These are phyloP conservation scores for Nakazawaea wickerhamii DNA, from an alignment of 805 yeast genomes.

Conservation along the genomic window DNA sequence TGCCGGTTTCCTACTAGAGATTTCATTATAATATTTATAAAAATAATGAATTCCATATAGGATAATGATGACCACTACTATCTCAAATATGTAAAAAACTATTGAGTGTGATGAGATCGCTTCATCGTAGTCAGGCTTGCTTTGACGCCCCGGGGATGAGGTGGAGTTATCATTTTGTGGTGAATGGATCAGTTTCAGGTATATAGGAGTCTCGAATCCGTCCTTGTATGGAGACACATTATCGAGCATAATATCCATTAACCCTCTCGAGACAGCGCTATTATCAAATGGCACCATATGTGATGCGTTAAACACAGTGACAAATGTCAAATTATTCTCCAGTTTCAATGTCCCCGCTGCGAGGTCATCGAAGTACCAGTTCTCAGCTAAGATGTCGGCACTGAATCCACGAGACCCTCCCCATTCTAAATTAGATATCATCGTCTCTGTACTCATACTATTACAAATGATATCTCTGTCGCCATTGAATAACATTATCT, in stretches of 20 bases:
- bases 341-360: conserved; percentile 33
- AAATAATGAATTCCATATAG: conserved; percentile 20
- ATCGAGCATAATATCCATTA: conserved; percentile 48
- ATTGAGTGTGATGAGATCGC: conserved; percentile 7
- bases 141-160: background rate
- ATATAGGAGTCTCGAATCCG: conserved; percentile 24
- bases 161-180: background rate
- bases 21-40: conserved; percentile 18
- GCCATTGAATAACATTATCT: conserved; percentile 77
- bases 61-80: conserved; percentile 18
- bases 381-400: conserved; percentile 24
- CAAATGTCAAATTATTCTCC: conserved; percentile 72
- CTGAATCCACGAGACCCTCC: conserved; percentile 51
- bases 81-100: conserved; percentile 20
- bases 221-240: conserved; percentile 24
- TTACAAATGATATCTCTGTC: conserved; percentile 89
- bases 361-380: conserved; percentile 41
- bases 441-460: conserved; percentile 62
- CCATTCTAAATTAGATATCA: conserved; percentile 63
- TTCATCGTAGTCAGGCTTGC: background rate
- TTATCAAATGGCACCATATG: conserved; percentile 93
- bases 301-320: conserved; percentile 68
- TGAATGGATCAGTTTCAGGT: conserved; percentile 4
- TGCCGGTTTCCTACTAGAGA: conserved; percentile 15
- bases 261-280: conserved; percentile 62